phyloP scores from a whole-genome alignment of 495 filamentous ascomycete genomes.

The Pseudomonodictys pantanalensis region DNA sequence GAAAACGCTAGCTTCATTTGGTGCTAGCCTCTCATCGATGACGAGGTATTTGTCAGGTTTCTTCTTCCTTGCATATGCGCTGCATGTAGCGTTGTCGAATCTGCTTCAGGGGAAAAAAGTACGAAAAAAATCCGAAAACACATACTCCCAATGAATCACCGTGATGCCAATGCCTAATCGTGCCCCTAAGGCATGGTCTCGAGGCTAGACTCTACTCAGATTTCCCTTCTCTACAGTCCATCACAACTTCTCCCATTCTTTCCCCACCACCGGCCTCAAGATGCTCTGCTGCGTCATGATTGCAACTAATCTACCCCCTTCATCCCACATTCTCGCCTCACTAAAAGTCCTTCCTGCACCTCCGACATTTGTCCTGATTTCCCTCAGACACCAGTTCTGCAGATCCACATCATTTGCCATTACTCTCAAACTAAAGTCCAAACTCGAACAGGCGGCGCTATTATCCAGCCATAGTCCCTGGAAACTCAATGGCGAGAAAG shows the following conservation, averaged over 20 bases:
- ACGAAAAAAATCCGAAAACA: no score
- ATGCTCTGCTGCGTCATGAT: conserved; percentile 32
- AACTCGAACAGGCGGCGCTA: conserved; percentile 7
- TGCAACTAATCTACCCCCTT: conserved; percentile 16
- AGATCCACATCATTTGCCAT: conserved; percentile 13
- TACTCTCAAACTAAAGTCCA: conserved; percentile 30
- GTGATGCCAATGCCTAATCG: no score
- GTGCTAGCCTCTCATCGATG: no score
- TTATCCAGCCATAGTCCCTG: conserved; percentile 22
- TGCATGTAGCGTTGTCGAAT: no score
- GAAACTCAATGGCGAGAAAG: conserved; percentile 17
- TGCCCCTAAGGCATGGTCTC: no score
- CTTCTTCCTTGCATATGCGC: no score
- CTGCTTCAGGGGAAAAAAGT: no score
- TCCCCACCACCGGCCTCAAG: conserved; percentile 5
- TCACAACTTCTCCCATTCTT: not conserved
- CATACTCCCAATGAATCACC: no score
- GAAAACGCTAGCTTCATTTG: no score
- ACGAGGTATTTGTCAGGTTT: no score
- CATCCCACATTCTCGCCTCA: conserved; percentile 26
- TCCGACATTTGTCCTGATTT: not conserved
- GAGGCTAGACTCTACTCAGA: not conserved
- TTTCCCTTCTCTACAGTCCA: not conserved
- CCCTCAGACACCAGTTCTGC: not conserved
- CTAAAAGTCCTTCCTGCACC: conserved; percentile 23